Conservation (phyloP, 768 basidiomycete species). For the Lentinula raphanica region DNA sequence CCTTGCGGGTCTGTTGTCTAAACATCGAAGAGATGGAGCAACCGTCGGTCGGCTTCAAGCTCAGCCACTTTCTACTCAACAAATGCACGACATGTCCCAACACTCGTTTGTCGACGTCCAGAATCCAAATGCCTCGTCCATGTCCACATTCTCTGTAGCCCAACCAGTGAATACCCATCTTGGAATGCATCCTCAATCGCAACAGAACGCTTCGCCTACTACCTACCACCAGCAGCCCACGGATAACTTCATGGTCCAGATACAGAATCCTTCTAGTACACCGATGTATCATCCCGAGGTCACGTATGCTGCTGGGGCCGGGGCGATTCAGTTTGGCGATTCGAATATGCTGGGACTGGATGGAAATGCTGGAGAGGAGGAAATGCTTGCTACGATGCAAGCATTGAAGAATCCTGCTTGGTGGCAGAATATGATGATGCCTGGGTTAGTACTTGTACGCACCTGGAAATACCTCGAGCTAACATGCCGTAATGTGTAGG, state of each 20-base stretch:
- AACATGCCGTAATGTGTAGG: slow-evolving; percentile 10
- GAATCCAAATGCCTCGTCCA: slow-evolving; percentile 14
- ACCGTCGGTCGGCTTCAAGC: slow-evolving; percentile 51
- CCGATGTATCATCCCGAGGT: slow-evolving; percentile 44
- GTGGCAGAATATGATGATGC: slow-evolving; percentile 85
- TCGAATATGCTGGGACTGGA: slow-evolving; percentile 30
- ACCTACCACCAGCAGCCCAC: slow-evolving; percentile 2
- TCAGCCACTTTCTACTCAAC: slow-evolving; percentile 37
- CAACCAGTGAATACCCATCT: slow-evolving; percentile 11
- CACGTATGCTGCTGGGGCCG: slow-evolving; percentile 36
- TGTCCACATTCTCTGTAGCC: slow-evolving; percentile 25
- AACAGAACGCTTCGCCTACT: not conserved
- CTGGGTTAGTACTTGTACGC: slow-evolving; percentile 46
- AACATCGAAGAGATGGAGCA: slow-evolving; percentile 66
- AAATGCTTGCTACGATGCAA: slow-evolving; percentile 68
- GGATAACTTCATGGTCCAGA: slow-evolving; percentile 8
- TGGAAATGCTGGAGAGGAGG: slow-evolving; percentile 31
- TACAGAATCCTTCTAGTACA: slow-evolving; percentile 23
- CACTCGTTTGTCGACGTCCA: slow-evolving; percentile 12
- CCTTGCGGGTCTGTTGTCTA: slow-evolving; percentile 64
- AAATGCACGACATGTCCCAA: not conserved
- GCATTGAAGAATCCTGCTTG: slow-evolving; percentile 66
- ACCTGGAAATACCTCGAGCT: slow-evolving; percentile 7
- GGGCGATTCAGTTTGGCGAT: slow-evolving; percentile 37
- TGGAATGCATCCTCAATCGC: not conserved